Base-by-base conservation (phyloP, 805 yeast species). In the Hanseniaspora vineae region DNA sequence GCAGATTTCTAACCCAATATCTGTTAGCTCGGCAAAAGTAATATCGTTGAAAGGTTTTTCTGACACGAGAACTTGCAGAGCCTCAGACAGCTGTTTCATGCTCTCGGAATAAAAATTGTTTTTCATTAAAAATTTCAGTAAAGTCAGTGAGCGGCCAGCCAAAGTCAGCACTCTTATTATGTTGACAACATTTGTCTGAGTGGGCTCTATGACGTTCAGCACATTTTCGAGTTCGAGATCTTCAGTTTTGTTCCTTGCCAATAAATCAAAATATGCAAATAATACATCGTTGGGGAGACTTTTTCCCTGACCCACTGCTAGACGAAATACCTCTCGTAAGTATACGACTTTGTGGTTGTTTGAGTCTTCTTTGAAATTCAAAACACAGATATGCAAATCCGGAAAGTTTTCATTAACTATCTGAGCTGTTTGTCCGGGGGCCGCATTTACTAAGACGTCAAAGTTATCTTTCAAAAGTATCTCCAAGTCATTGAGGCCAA, bases 281-380 rank as follows among this genome's bases (percentile, higher is more conserved):
- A 37, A 17, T 10, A 37, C 5, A 37, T 37, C 40, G 10, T 17
- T 37, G 17, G 40, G 19, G 6, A 37, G 12, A 9, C 11, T 4
- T 37, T n/a, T 14, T 37, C 10, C 12, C 12, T 37, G 17, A 6
- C 19, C 40, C 4, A 15, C 5, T 14, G 19, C 3, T 3, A 37
- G 40, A 4, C 46, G 13, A 5, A 23, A 12, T 20, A 45, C 39
- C 32, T 46, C 46, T 14, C 39, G 44, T 6, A 44, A 45, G 43
- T 49, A 51, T 23, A 51, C 53, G 12, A 17, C 18, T 18, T 44
- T 44, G 13, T 46, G 42, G 29, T 49, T 47, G 3, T 46, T 39
- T 20, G 52, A 49, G 8, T 45, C 39, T 12, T 53, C 32, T 2
- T 50, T 42, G 10, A 57, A 44, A 2, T 31, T 42, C 11, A 60